These are phyloP conservation scores for Backusella sp. DNA, from an alignment of 192 early-diverging fungal species.

Conservation along the genomic window DNA sequence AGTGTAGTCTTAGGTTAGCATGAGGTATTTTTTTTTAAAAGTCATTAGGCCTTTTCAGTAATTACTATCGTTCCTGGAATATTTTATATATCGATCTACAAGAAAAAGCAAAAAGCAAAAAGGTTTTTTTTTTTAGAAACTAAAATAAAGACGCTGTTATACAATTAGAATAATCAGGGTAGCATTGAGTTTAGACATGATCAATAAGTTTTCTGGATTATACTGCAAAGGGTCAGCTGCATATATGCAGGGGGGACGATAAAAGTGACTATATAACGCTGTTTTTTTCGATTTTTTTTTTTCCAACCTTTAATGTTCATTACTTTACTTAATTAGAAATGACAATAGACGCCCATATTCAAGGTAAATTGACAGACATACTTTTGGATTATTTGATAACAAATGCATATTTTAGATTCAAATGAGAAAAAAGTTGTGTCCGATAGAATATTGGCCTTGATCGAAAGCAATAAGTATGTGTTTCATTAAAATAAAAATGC, in stretches of 20 bases:
- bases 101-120: too few species aligned
- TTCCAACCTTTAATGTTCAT: background rate
- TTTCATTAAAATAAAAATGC: background rate
- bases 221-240: too few species aligned
- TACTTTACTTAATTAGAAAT: background rate
- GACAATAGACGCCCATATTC: background rate
- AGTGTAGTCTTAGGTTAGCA: too few species aligned
- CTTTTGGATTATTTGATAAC: background rate
- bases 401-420: background rate
- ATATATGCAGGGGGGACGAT: too few species aligned
- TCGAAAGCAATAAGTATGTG: background rate
- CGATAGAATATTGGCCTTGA: background rate
- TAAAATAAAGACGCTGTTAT: too few species aligned
- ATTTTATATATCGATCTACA: too few species aligned
- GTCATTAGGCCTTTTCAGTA: too few species aligned
- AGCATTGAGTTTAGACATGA: too few species aligned
- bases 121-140: too few species aligned
- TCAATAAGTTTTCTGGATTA: fast-evolving
- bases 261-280: background rate
- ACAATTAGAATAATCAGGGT: too few species aligned
- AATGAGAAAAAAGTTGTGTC: background rate
- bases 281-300: background rate
- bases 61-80: too few species aligned
- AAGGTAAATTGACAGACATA: background rate
- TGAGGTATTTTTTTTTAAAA: too few species aligned